Conservation (phyloP, 1,284 basidiomycete genomes). For the Sanguinoderma infundibulare region DNA sequence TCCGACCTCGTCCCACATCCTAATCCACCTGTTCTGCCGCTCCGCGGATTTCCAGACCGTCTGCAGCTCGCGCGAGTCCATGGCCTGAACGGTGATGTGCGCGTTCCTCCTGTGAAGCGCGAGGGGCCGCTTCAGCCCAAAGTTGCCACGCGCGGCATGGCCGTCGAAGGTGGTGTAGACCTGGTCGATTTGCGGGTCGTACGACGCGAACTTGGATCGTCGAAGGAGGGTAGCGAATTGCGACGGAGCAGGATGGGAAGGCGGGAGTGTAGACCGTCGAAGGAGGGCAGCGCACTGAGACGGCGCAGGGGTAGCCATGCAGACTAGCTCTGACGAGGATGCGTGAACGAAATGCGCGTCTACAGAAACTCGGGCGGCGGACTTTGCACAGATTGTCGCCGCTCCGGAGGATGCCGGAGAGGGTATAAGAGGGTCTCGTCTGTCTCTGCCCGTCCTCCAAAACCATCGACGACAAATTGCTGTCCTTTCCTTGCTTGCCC, state of each 20-base stretch:
- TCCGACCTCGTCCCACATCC: slow-evolving; percentile 68
- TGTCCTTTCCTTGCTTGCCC: slow-evolving; percentile 59
- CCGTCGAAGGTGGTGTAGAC: slow-evolving; percentile 72
- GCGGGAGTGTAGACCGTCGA: slow-evolving; percentile 76
- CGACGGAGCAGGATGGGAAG: slow-evolving; percentile 58
- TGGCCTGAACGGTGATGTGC: slow-evolving; percentile 58
- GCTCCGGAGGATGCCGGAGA: slow-evolving; percentile 21
- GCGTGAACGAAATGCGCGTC: slow-evolving; percentile 7
- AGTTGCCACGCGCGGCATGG: slow-evolving; percentile 74
- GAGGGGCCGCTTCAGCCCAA: slow-evolving; percentile 79
- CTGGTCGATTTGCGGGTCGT: slow-evolving; percentile 73
- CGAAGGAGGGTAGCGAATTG: slow-evolving; percentile 74
- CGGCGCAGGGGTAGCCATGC: slow-evolving; percentile 43
- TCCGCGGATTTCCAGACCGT: slow-evolving; percentile 76
- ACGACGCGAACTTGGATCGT: slow-evolving; percentile 77
- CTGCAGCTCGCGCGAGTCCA: slow-evolving; percentile 74
- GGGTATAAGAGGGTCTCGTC: slow-evolving; percentile 21
- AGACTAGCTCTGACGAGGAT: slow-evolving; percentile 10
- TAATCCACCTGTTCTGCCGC: slow-evolving; percentile 63
- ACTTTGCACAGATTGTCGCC: slow-evolving; percentile 19
- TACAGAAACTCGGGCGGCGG: slow-evolving; percentile 23
- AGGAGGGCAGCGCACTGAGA: slow-evolving; percentile 76
- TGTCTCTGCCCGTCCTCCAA: background rate
- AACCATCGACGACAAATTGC: slow-evolving; percentile 77
- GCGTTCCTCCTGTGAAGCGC: slow-evolving; percentile 60